These are phyloP conservation scores for Hortiboletus flavorubellus DNA, from an alignment of 768 basidiomycete species.

Conservation along the genomic window DNA sequence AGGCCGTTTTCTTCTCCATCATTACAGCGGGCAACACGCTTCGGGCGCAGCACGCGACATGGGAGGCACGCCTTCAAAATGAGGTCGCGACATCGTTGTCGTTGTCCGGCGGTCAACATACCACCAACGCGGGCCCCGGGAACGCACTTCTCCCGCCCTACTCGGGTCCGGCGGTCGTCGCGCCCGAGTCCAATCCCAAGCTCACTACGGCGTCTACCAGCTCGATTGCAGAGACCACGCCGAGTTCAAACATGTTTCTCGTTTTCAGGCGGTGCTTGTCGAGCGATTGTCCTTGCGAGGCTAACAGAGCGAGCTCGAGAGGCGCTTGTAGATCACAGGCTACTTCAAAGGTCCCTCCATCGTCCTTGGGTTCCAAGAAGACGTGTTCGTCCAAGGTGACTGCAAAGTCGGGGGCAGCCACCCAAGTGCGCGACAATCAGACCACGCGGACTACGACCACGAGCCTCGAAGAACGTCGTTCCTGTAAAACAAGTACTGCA, in stretches of 20 bases:
- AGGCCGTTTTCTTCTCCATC: slow-evolving; percentile 2
- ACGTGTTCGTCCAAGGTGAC: neutral
- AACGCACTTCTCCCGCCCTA: neutral
- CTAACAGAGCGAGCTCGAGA: neutral
- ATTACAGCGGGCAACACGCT: slow-evolving; percentile 13
- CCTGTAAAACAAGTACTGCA: neutral
- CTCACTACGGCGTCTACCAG: neutral
- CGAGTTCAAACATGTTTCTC: slow-evolving; percentile 4
- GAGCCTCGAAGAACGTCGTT: neutral
- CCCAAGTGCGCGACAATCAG: neutral
- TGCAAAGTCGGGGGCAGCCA: neutral
- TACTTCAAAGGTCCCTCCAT: neutral
- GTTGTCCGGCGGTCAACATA: neutral
- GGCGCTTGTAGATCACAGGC: neutral
- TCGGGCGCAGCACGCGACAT: slow-evolving; percentile 9
- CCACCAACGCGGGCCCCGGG: neutral
- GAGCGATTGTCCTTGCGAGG: slow-evolving; percentile 14
- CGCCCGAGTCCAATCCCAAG: neutral
- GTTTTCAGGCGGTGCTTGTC: slow-evolving; percentile 11
- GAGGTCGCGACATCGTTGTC: neutral
- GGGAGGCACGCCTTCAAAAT: slow-evolving; percentile 13
- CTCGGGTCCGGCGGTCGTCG: neutral
- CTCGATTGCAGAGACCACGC: neutral
- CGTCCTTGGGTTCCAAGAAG: neutral
- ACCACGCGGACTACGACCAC: neutral